phyloP scores from a whole-genome alignment of 352 stramenopile genomes.

The Phytopythium oedochilum region DNA sequence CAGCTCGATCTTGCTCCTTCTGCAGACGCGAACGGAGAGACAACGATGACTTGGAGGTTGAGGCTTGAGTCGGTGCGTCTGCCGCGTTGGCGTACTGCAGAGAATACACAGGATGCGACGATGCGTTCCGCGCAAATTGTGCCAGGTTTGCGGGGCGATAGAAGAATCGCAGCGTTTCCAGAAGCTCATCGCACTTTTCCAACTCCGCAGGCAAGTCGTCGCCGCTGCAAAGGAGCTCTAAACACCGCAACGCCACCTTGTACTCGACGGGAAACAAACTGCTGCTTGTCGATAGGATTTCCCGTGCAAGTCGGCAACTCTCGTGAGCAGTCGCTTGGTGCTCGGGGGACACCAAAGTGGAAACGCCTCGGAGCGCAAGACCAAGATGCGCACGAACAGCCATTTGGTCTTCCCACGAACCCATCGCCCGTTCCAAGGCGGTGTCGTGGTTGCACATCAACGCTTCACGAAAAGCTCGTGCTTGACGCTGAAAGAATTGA shows the following conservation, averaged over 20 bases:
- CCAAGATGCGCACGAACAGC: constrained; percentile 30
- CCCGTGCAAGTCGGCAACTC: constrained; percentile 22
- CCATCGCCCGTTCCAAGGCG: constrained; percentile 28
- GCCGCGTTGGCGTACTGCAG: constrained; percentile 33
- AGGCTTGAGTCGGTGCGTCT: neutral
- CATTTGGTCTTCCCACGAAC: constrained; percentile 37
- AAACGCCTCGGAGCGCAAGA: constrained; percentile 32
- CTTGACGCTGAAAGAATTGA: constrained; percentile 20
- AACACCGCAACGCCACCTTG: constrained; percentile 43
- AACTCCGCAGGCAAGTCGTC: constrained; percentile 24
- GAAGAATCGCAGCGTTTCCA: constrained; percentile 60
- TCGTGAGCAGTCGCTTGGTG: constrained; percentile 17
- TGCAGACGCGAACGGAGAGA: constrained; percentile 26
- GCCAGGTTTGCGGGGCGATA: constrained; percentile 59
- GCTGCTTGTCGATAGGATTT: constrained; percentile 32
- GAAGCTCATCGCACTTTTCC: constrained; percentile 22
- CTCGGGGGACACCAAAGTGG: constrained; percentile 11
- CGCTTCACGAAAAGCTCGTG: constrained; percentile 21
- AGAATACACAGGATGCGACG: constrained; percentile 48
- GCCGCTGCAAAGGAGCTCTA: constrained; percentile 27
- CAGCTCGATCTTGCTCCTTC: constrained; percentile 20
- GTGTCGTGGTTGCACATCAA: constrained; percentile 13
- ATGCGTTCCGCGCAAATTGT: constrained; percentile 43
- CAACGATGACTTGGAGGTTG: neutral
- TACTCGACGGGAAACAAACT: constrained; percentile 59